Evolutionary conservation across 495 filamentous ascomycete genomes (phyloP), one percentile per base, ranked within the genome.

Genomic region (Niebla homalea): DNA sequence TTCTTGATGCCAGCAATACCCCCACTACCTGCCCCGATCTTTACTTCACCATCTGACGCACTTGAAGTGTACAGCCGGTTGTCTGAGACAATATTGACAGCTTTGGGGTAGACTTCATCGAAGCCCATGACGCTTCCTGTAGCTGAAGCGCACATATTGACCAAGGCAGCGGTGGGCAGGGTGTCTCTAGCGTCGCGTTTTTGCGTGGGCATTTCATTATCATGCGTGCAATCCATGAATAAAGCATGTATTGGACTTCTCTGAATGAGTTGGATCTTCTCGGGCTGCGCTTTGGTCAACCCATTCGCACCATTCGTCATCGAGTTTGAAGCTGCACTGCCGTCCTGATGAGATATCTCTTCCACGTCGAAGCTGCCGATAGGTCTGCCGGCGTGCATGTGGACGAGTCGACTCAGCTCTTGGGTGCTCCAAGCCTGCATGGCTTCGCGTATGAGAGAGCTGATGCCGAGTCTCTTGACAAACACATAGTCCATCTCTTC

Each of bases 221-320:
- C 93, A 63, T 99, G 93, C 1, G 93, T 99, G 63, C 93, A 99
- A 60, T 99, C 93, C 87, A 95, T 95, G 65, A 99, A 97, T 1
- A 99, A 70, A 3, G 92, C 93, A 44, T 94, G 89, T 0, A 95
- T 85, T 0, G 88, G 86, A 11, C 78, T 83, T 20, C 80, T 77
- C 35, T 82, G 84, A 62, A 96, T 87, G 45, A 72, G 78, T 40
- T 79, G 81, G 38, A 89, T 73, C 22, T 77, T 71, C 60, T 88
- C 81, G 26, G 69, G 62, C 1, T 58, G 60, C 26, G 53, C 51
- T 20, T 68, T 58, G 22, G 70, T 62, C n/a, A 36, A 16, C 3
- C 58, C 57, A 18, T 60, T 59, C 29, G 76, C 74, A 51, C 55
- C 60, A 23, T 60, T 62, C 0, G 62, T 59, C 26, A 65, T 66